Base-by-base conservation (phyloP, 495 filamentous ascomycete species). In the Podospora pseudopauciseta region DNA sequence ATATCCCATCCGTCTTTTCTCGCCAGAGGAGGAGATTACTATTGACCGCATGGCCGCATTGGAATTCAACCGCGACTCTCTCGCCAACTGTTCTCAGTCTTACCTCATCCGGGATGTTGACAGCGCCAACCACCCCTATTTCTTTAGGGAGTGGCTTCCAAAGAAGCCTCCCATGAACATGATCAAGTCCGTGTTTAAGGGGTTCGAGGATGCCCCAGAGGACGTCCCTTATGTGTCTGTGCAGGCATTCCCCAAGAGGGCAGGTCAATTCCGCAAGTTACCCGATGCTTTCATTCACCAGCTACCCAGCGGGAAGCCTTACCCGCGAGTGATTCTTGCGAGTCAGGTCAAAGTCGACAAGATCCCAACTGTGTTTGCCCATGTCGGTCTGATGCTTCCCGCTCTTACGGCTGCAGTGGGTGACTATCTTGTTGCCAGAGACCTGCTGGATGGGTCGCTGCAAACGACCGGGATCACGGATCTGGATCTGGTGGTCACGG, bases 331-430 rank as follows among this genome's bases (percentile, higher is more conserved):
- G 13, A 57, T 79, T 3, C 84, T 82, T 7, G 71, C 65, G 6
- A 65, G 70, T 1, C 72, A 72, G 15, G 75, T 81, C 60, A 79
- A 63, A 9, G 66, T 82, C 7, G 87, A 90, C 67, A 82, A 74
- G 27, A 78, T 92, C 1, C 89, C 92, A 0, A 77, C 83, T 30
- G 74, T 77, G 18, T 88, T 88, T 65, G 83, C 86, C 1, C 81
- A 88, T 27, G 86, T 96, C 67, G 90, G 88, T 1, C 80, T 90
- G 18, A 83, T 96, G 44, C 82, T 96, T 27, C 92, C 95, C 0
- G 88, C 89, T 0, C 88, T 97, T 7, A 78, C 91, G 5, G 85
- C 90, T 65, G 85, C 85, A n/a, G 70, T 94, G 19, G 91, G 91
- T 68, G 78, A 87, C 4, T 79, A 80, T 19, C 77, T 94, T 23